Conservation (phyloP, 495 filamentous ascomycete species). For the Podospora comata region DNA sequence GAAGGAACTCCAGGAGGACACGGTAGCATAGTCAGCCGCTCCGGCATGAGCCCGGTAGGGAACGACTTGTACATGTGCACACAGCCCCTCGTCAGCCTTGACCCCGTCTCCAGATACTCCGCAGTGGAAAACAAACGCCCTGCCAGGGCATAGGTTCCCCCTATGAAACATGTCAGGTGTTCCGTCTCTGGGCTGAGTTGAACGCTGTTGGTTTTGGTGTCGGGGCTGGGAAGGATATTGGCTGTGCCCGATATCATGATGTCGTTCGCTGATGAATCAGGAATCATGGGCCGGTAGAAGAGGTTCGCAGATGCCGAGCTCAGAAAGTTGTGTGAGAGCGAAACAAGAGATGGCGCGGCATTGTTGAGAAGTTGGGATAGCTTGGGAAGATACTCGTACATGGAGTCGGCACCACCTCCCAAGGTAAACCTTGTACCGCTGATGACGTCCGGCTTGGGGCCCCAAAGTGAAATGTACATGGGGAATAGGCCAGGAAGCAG, state of each 20-base stretch:
- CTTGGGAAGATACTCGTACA: slow-evolving; percentile 89
- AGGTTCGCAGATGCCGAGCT: slow-evolving; percentile 60
- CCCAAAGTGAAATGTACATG: slow-evolving; percentile 30
- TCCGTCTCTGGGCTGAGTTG: slow-evolving; percentile 37
- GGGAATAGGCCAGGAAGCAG: slow-evolving; percentile 62
- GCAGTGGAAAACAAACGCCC: slow-evolving; percentile 65
- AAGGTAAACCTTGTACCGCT: slow-evolving; percentile 57
- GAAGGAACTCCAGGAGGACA: slow-evolving; percentile 49
- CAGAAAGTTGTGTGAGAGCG: slow-evolving; percentile 51
- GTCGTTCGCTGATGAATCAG: slow-evolving; percentile 49
- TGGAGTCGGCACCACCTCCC: slow-evolving; percentile 76
- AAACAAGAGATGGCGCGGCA: slow-evolving; percentile 33
- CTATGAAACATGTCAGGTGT: slow-evolving; percentile 67
- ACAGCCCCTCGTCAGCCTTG: slow-evolving; percentile 76
- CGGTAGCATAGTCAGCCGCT: slow-evolving; percentile 58
- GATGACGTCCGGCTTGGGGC: slow-evolving; percentile 22
- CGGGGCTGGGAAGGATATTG: slow-evolving; percentile 21
- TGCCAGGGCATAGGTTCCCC: slow-evolving; percentile 82
- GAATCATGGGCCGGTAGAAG: slow-evolving; percentile 61
- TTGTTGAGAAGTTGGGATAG: slow-evolving; percentile 45
- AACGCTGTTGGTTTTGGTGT: slow-evolving; percentile 3
- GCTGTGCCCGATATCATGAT: slow-evolving; percentile 63
- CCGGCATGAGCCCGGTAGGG: slow-evolving; percentile 82
- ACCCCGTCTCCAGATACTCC: slow-evolving; percentile 59
- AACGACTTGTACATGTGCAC: slow-evolving; percentile 80